A percentile compares a stretch with the other conserved stretches of the same genome.
These are phyloP conservation scores for Saksenaea vasiformis DNA, from an alignment of 371 early-diverging fungal species.

Conservation along the genomic window DNA sequence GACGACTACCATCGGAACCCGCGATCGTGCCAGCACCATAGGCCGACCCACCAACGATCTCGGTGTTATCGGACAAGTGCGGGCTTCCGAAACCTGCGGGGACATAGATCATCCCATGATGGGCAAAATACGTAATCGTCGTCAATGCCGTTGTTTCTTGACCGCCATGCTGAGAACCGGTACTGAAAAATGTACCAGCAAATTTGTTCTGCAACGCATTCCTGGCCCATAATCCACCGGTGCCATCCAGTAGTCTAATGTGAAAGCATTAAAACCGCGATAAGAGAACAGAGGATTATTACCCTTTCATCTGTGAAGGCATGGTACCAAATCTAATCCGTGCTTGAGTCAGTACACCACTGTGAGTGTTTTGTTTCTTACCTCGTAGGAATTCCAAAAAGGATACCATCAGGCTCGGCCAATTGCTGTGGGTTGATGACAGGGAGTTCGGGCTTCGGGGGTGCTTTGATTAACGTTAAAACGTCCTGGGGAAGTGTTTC, in stretches of 20 bases:
- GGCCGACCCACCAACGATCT: slow-evolving; percentile 58
- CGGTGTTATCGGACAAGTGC: slow-evolving; percentile 17
- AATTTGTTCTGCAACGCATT: slow-evolving; percentile 55
- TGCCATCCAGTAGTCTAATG: slow-evolving; percentile 58
- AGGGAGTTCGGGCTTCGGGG: slow-evolving; percentile 50
- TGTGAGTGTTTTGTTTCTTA: neutral
- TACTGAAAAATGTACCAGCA: slow-evolving; percentile 68
- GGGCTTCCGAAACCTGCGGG: slow-evolving; percentile 59
- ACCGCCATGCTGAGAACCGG: slow-evolving; percentile 59
- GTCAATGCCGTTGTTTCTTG: slow-evolving; percentile 69
- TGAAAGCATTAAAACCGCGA: neutral
- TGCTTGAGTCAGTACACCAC: neutral
- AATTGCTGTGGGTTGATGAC: slow-evolving; percentile 52
- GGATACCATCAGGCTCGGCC: slow-evolving; percentile 64
- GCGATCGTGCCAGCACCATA: slow-evolving; percentile 25
- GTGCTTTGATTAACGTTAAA: slow-evolving; percentile 4
- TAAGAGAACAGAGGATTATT: neutral
- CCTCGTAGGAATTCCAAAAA: slow-evolving; percentile 70
- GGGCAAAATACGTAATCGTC: slow-evolving; percentile 62
- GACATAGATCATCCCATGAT: slow-evolving; percentile 76
- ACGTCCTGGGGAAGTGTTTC: slow-evolving; percentile 8
- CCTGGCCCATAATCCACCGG: slow-evolving; percentile 67
- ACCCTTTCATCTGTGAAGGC: slow-evolving; percentile 40
- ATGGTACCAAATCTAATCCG: slow-evolving; percentile 30
- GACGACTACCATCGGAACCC: slow-evolving; percentile 55